A percentile compares a stretch with the other conserved stretches of the same genome.
These are phyloP conservation scores for Chloranthus sessilifolius DNA, from an alignment of 164 flowering plant genomes.

Conservation along the genomic window DNA sequence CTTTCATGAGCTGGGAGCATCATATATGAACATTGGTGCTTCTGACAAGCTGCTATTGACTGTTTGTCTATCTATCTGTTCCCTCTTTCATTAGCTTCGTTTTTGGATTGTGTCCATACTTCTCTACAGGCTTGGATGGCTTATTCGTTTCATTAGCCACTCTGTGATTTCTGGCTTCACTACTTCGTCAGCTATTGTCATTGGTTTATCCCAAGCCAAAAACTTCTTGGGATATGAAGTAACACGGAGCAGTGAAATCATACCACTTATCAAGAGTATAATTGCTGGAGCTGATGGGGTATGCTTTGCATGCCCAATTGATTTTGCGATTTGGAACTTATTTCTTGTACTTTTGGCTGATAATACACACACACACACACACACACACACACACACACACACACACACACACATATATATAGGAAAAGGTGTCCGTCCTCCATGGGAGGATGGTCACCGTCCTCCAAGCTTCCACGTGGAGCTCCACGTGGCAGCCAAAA, in stretches of 20 bases:
- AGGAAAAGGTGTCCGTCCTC: too few species aligned
- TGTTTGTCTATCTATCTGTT: too few species aligned
- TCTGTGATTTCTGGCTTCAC: constrained; percentile 99
- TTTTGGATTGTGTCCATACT: constrained; percentile 1
- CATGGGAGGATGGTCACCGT: too few species aligned
- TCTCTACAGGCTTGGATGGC: constrained; percentile 82
- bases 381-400: too few species aligned
- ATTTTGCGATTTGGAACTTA: not conserved
- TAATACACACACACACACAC: not conserved
- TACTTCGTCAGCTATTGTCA: constrained; percentile 88
- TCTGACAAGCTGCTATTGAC: too few species aligned
- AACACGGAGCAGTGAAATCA: constrained; percentile 75
- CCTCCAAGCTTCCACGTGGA: too few species aligned
- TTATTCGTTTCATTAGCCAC: constrained; percentile 91
- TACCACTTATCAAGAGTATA: constrained; percentile 75
- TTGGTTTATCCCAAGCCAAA: constrained; percentile 91
- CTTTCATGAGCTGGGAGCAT: too few species aligned
- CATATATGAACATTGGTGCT: too few species aligned
- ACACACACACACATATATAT: too few species aligned
- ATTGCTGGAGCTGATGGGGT: constrained; percentile 72
- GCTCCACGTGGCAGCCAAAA: too few species aligned
- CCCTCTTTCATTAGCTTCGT: not conserved
- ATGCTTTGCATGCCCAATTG: constrained; percentile 13
- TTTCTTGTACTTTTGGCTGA: not conserved
- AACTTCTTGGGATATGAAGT: constrained; percentile 86